These are phyloP conservation scores for Westerdykella sp. DNA, from an alignment of 2,329 filamentous ascomycete genomes.

Conservation along the genomic window DNA sequence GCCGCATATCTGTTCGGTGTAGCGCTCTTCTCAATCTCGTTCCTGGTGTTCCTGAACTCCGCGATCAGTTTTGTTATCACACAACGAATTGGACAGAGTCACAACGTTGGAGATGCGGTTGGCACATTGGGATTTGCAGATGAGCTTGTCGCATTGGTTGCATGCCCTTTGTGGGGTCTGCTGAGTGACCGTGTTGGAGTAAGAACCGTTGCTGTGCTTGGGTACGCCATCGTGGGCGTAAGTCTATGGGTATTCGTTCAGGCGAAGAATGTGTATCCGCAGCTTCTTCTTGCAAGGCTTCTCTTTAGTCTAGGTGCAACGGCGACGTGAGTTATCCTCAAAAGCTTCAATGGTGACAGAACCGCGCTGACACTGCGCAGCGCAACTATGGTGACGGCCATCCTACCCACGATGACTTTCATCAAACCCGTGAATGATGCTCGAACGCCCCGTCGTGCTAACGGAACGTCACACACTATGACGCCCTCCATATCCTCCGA, in stretches of 20 bases:
- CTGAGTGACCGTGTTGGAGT: conserved; percentile 72
- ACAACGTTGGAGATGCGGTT: conserved; percentile 70
- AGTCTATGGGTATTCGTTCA: conserved; percentile 77
- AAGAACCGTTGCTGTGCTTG: conserved; percentile 57
- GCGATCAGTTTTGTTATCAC: conserved; percentile 80
- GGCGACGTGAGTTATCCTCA: conserved; percentile 55
- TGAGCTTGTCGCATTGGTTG: conserved; percentile 73
- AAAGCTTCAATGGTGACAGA: neutral
- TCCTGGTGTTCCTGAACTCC: conserved; percentile 84
- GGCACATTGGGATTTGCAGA: conserved; percentile 81
- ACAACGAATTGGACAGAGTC: conserved; percentile 68
- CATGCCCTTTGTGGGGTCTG: conserved; percentile 74
- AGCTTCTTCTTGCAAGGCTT: conserved; percentile 75
- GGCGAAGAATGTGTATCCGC: conserved; percentile 79
- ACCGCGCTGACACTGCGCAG: conserved; percentile 19
- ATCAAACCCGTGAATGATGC: conserved; percentile 22
- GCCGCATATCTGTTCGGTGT: conserved; percentile 73
- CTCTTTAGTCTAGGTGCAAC: conserved; percentile 87
- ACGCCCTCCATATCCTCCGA: conserved; percentile 67
- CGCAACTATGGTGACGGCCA: conserved; percentile 93
- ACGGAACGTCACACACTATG: conserved; percentile 50
- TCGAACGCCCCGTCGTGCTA: conserved; percentile 23
- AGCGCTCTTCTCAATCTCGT: conserved; percentile 79
- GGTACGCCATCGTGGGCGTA: conserved; percentile 74
- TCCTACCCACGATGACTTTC: conserved; percentile 65